These are phyloP conservation scores for Podaxis carcinomalis DNA, from an alignment of 768 basidiomycete species.

Conservation along the genomic window DNA sequence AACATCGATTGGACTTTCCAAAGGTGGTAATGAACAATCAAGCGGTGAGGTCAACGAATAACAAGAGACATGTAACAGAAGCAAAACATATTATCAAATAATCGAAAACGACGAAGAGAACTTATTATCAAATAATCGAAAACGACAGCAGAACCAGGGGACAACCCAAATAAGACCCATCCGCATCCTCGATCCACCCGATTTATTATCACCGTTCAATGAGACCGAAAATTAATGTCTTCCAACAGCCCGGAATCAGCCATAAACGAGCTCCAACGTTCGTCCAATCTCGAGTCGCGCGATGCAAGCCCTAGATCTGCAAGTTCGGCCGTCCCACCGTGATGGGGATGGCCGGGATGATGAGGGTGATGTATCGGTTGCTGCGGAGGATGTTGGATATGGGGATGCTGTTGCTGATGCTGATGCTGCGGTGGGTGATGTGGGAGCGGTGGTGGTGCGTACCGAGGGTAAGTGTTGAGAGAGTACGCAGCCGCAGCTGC, in stretches of 20 bases:
- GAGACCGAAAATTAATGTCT: slow-evolving; percentile 12
- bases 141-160: not conserved
- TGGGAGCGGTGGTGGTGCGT: slow-evolving; percentile 14
- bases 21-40: too few relatives aligned
- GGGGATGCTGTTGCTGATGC: not conserved
- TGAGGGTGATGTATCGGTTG: not conserved
- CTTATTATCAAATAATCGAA: not conserved
- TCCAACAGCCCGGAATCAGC: slow-evolving; percentile 56
- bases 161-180: too few relatives aligned
- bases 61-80: not conserved
- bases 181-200: not conserved
- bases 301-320: slow-evolving; percentile 59
- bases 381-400: not conserved
- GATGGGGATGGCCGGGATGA: not conserved
- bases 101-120: not conserved
- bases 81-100: not conserved
- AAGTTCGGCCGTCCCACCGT: slow-evolving; percentile 30
- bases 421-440: not conserved
- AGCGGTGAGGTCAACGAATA: not conserved
- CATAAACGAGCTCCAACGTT: slow-evolving; percentile 65
- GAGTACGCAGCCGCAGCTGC: not conserved
- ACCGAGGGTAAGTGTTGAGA: not conserved
- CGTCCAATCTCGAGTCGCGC: slow-evolving; percentile 56
- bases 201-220: not conserved
- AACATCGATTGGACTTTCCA: too few relatives aligned